Evolutionary conservation across 2,329 filamentous ascomycete species (phyloP).

Genomic region (Sporothrix protearum): DNA sequence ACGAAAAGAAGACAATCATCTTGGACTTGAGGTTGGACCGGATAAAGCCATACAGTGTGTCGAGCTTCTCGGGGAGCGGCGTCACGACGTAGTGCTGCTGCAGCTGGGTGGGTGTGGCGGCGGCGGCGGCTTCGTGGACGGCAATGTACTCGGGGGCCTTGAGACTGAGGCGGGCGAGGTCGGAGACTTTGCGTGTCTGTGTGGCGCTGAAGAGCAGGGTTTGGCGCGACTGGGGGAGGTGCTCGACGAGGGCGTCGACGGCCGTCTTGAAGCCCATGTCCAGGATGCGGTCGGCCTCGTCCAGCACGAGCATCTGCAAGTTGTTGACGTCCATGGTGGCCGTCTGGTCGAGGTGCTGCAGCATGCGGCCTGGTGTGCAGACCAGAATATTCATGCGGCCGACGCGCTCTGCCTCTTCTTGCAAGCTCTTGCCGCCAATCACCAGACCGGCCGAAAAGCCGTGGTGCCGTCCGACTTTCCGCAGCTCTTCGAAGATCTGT

Average conservation of each 20-base stretch:
- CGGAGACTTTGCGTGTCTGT: constrained; percentile 89
- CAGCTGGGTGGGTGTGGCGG: constrained; percentile 76
- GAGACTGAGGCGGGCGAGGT: constrained; percentile 82
- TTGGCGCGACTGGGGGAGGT: constrained; percentile 79
- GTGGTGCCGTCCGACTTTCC: constrained; percentile 85
- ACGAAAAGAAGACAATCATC: constrained; percentile 92
- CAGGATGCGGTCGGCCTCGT: constrained; percentile 94
- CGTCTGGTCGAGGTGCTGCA: constrained; percentile 94
- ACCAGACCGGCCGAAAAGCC: constrained; percentile 87
- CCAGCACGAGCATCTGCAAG: constrained; percentile 85
- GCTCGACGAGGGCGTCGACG: constrained; percentile 88
- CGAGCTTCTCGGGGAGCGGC: constrained; percentile 80
- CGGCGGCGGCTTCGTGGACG: constrained; percentile 77
- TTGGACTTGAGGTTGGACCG: constrained; percentile 88
- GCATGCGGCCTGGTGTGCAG: constrained; percentile 88
- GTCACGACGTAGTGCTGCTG: constrained; percentile 90
- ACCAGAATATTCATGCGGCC: constrained; percentile 95
- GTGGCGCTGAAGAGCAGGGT: constrained; percentile 95
- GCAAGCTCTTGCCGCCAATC: constrained; percentile 87
- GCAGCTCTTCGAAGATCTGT: constrained; percentile 91
- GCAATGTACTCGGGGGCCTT: constrained; percentile 92
- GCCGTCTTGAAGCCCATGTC: constrained; percentile 94
- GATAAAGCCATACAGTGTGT: constrained; percentile 90
- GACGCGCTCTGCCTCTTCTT: constrained; percentile 80
- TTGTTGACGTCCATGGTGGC: constrained; percentile 86